Evolutionary conservation across 2,329 filamentous ascomycete genomes (phyloP).

Genomic region (Sphaerulina musiva): DNA sequence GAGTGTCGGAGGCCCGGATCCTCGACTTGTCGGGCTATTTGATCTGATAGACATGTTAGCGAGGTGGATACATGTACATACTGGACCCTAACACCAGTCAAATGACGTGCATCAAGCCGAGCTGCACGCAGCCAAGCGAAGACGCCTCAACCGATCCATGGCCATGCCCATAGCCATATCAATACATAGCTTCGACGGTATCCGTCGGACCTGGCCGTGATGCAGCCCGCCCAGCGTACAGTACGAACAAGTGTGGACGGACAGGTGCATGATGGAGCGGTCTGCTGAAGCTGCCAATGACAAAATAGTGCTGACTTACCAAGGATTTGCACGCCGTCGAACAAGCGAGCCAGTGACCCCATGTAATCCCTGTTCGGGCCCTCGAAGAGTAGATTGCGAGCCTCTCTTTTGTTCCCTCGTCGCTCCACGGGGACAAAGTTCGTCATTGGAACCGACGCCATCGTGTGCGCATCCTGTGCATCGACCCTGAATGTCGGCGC

Average conservation of each 20-base stretch:
- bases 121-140: constrained; percentile 15
- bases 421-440: constrained; percentile 61
- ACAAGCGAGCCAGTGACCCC: constrained; percentile 79
- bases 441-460: constrained; percentile 53
- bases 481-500: constrained; percentile 35
- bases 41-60: constrained; percentile 52
- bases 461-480: constrained; percentile 54
- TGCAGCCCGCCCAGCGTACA: background rate
- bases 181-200: background rate
- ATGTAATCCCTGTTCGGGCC: constrained; percentile 89
- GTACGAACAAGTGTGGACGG: too few relatives aligned
- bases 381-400: constrained; percentile 61
- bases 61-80: constrained; percentile 1
- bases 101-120: constrained; percentile 10
- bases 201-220: constrained; percentile 1
- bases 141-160: background rate
- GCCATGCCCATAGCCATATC: background rate
- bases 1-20: constrained; percentile 88
- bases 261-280: constrained; percentile 1
- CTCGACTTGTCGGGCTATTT: constrained; percentile 92
- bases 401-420: constrained; percentile 43
- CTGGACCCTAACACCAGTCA: background rate
- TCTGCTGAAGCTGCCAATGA: constrained; percentile 7
- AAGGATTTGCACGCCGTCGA: constrained; percentile 85
- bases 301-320: constrained; percentile 53